Percentiles rank a stretch among this genome's conserved stretches.
Conservation (phyloP, 768 basidiomycete species). For the Kwoniella europaea region DNA sequence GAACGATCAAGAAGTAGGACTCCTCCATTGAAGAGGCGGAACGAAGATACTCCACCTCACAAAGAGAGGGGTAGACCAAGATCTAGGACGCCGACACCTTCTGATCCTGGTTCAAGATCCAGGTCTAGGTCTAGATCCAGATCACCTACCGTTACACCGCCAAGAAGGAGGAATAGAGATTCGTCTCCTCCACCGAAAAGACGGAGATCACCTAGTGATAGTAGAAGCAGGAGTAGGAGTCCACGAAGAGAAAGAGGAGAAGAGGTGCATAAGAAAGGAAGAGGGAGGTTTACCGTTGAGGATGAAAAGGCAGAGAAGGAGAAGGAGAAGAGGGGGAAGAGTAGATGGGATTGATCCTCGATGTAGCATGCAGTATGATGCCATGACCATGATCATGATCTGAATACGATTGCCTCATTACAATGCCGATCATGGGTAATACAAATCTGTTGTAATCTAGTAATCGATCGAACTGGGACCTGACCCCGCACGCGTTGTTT, state of each 20-base stretch:
- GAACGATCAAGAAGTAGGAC: slow-evolving; percentile 21
- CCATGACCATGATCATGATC: background rate
- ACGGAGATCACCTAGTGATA: slow-evolving; percentile 20
- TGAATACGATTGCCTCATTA: too few relatives aligned
- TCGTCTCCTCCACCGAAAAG: slow-evolving; percentile 24
- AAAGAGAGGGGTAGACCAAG: slow-evolving; percentile 29
- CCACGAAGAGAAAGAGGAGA: slow-evolving; percentile 9
- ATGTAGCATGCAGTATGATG: background rate
- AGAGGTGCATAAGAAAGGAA: slow-evolving; percentile 25
- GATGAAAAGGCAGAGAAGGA: slow-evolving; percentile 18
- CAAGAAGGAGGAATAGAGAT: slow-evolving; percentile 14
- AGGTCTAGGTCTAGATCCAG: slow-evolving; percentile 13
- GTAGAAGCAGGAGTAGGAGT: slow-evolving; percentile 24
- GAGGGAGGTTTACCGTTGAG: slow-evolving; percentile 30
- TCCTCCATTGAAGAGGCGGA: slow-evolving; percentile 11
- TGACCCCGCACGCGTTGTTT: slow-evolving; percentile 3
- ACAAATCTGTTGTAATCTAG: too few relatives aligned
- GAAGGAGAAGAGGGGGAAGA: slow-evolving; percentile 23
- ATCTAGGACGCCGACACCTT: slow-evolving; percentile 21
- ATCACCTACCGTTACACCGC: slow-evolving; percentile 31
- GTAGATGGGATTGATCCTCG: slow-evolving; percentile 25
- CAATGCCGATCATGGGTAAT: too few relatives aligned
- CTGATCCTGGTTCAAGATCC: slow-evolving; percentile 15
- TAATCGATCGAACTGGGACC: too few relatives aligned
- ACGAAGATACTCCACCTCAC: slow-evolving; percentile 12